phyloP scores from a whole-genome alignment of 2,329 filamentous ascomycete genomes.

The Fusarium fujikuroi region DNA sequence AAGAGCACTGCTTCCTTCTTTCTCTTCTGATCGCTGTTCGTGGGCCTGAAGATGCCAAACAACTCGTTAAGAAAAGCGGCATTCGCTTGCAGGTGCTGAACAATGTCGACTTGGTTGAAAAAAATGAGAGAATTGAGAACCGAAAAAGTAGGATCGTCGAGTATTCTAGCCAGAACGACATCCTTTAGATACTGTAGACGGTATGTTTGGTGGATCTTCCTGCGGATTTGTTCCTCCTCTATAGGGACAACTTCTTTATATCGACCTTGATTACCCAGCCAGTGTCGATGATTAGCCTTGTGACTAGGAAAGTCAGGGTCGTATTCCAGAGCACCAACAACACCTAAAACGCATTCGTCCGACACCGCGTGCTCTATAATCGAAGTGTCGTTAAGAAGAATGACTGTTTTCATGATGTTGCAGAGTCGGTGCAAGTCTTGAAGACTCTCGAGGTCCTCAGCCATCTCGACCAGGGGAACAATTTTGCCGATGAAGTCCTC shows the following conservation, averaged over 20 bases:
- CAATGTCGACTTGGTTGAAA: constrained; percentile 98
- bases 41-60: constrained; percentile 82
- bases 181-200: constrained; percentile 97
- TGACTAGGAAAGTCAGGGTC: constrained; percentile 97
- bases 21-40: constrained; percentile 72
- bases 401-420: constrained; percentile 97
- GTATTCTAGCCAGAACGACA: constrained; percentile 93
- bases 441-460: constrained; percentile 90
- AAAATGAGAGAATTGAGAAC: constrained; percentile 98
- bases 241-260: constrained; percentile 98
- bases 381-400: constrained; percentile 91
- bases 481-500: constrained; percentile 91
- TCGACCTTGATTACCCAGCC: constrained; percentile 85
- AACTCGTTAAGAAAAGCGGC: constrained; percentile 81
- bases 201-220: constrained; percentile 97
- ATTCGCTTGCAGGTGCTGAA: constrained; percentile 92
- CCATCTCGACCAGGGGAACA: constrained; percentile 84
- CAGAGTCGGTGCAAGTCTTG: constrained; percentile 89
- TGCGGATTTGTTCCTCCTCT: constrained; percentile 80
- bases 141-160: constrained; percentile 97
- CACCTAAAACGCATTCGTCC: constrained; percentile 87
- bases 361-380: constrained; percentile 96
- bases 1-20: constrained; percentile 97
- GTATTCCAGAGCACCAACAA: constrained; percentile 96
- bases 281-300: constrained; percentile 96